Conservation (phyloP, 2,329 filamentous ascomycete species). For the Cladosporium phlei region DNA sequence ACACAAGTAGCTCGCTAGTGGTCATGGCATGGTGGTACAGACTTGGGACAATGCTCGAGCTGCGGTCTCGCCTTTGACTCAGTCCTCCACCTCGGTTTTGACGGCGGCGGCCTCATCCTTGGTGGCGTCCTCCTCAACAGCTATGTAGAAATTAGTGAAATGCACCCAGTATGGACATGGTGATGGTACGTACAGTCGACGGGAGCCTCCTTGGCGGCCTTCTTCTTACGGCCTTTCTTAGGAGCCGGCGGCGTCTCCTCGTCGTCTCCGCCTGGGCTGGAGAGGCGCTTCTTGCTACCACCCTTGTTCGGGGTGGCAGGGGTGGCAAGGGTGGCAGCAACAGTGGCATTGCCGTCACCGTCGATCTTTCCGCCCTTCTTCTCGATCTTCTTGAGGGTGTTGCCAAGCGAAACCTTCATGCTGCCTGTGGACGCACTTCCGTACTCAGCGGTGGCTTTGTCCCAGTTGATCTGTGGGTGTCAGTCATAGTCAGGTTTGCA, state of each 20-base stretch:
- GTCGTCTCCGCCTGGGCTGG: constrained; percentile 15
- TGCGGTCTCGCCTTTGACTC: too few species aligned
- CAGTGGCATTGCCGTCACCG: constrained; percentile 6
- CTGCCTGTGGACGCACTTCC: constrained; percentile 22
- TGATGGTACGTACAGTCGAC: too few species aligned
- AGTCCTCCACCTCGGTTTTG: too few species aligned
- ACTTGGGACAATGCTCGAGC: too few species aligned
- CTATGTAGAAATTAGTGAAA: too few species aligned
- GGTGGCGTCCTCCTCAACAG: background rate
- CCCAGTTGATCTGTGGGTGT: constrained; percentile 25
- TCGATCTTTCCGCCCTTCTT: constrained; percentile 20
- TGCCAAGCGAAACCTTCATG: constrained; percentile 23
- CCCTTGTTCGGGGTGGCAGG: constrained; percentile 1
- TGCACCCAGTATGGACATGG: too few species aligned
- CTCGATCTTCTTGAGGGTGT: constrained; percentile 27
- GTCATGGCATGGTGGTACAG: too few species aligned
- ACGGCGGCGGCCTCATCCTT: background rate
- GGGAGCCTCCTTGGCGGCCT: background rate
- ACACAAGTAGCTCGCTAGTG: too few species aligned
- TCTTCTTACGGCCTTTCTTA: too few species aligned
- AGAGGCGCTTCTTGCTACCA: constrained; percentile 16
- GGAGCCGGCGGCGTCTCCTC: too few species aligned
- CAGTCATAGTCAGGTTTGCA: background rate
- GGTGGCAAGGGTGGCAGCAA: background rate
- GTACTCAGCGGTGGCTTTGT: constrained; percentile 25